Conservation (phyloP, 257 asterid species). For the Fraxinus cuspidata region DNA sequence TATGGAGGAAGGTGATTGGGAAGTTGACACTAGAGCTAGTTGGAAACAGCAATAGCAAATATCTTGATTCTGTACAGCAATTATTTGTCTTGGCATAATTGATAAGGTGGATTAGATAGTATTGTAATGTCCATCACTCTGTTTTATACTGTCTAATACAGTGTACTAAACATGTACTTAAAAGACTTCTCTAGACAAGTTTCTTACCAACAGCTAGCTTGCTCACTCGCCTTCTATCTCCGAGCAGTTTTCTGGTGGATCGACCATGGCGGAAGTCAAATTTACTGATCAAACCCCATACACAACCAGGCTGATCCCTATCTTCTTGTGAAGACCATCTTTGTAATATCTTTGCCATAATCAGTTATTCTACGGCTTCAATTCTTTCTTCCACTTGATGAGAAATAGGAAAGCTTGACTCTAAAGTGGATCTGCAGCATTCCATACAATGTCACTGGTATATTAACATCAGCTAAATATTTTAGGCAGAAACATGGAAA, state of each 20-base stretch:
- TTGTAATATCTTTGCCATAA: slow-evolving; percentile 81
- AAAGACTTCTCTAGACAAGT: neutral
- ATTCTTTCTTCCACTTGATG: slow-evolving; percentile 19
- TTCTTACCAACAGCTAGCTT: slow-evolving; percentile 59
- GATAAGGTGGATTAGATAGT: neutral
- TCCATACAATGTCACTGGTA: neutral
- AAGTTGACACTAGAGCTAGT: neutral
- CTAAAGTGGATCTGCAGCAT: neutral
- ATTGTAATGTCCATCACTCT: too few species aligned
- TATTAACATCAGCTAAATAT: neutral
- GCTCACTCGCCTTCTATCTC: slow-evolving; percentile 57
- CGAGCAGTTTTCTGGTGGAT: slow-evolving; percentile 64
- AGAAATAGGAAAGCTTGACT: neutral
- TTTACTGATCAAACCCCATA: slow-evolving; percentile 76
- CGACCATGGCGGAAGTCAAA: slow-evolving; percentile 82
- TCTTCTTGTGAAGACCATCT: slow-evolving; percentile 53
- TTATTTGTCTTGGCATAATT: neutral
- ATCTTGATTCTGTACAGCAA: neutral
- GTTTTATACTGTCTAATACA: neutral
- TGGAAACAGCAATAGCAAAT: too few species aligned
- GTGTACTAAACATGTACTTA: neutral
- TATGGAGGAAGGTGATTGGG: neutral
- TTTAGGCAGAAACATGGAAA: neutral
- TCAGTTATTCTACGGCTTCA: slow-evolving; percentile 21
- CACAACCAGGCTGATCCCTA: slow-evolving; percentile 75